Base-by-base conservation (phyloP, 805 yeast genomes). In the Saturnispora gosingensis region DNA sequence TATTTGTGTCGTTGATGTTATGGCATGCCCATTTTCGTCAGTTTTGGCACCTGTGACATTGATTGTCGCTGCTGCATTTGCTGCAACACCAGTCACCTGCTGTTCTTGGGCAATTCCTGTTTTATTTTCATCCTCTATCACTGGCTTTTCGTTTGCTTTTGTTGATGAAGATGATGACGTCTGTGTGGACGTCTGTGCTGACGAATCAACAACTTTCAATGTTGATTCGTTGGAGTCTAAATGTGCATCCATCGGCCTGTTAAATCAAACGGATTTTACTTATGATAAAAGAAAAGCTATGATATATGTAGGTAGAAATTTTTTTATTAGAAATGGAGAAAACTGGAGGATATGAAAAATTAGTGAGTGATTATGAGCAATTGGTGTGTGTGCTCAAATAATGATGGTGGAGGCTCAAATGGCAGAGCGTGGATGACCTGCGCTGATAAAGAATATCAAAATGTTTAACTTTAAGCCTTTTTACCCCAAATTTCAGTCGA, bases 1-100 rank as follows among this genome's bases (percentile, higher is more conserved):
- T 22, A 49, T 22, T 43, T 46, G 48, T 13, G 45, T 42, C 27
- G 43, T 24, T 34, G 50, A 36, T 43, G n/a, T 24, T 15, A 27
- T 24, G 10, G 13, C 18, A 9, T n/a, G 34, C 5, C 34, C 34
- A 4, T 30, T 30, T 30, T 30, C 34, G n/a, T 30, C 34, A 4
- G 34, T 13, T 10, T 10, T 30, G 13, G 15, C 34, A 30, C 34
- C 34, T 30, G 11, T 8, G 9, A 6, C 28, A 25, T 25, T 5
- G 7, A 25, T 5, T 7, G 28, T 2, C 28, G 9, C 32, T 9
- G 38, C 15, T 6, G 43, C n/a, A 22, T 24, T 40, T 5, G 32
- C 13, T 25, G 24, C n/a, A 4, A 30, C 15, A 13, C 15, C 34
- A 2, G 6, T 5, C 1, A 4, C 34, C 9, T 30, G 5, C 5